Evolutionary conservation across 2,329 filamentous ascomycete species (phyloP).

Genomic region (Thermoascus crustaceus): DNA sequence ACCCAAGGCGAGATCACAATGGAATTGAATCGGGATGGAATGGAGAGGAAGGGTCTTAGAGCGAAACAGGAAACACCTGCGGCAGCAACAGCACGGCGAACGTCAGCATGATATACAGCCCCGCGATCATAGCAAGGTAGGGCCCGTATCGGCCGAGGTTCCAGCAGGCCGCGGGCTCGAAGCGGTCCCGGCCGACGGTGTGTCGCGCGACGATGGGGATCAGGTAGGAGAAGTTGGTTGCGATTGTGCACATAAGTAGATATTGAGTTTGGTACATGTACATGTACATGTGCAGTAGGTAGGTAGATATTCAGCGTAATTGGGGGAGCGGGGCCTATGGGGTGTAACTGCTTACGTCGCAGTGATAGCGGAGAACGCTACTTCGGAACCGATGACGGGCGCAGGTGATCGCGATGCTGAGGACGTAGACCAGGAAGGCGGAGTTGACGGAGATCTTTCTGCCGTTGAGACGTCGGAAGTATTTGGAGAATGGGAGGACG

Average conservation of each 20-base stretch:
- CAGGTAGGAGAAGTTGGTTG: slow-evolving; percentile 32
- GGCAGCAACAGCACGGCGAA: slow-evolving; percentile 31
- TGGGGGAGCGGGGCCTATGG: background rate
- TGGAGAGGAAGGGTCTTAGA: no score
- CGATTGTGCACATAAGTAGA: slow-evolving; percentile 26
- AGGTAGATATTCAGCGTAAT: no score
- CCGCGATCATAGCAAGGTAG: slow-evolving; percentile 20
- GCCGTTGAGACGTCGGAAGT: slow-evolving; percentile 25
- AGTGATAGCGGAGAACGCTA: slow-evolving; percentile 32
- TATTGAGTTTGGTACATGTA: no score
- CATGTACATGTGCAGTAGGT: no score
- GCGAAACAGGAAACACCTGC: slow-evolving; percentile 31
- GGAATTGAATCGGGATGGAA: no score
- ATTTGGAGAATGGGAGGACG: slow-evolving; percentile 30
- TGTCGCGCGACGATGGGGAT: slow-evolving; percentile 34
- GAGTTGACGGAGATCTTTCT: slow-evolving; percentile 31
- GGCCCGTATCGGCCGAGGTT: slow-evolving; percentile 24
- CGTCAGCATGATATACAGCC: slow-evolving; percentile 27
- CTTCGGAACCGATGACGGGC: slow-evolving; percentile 30
- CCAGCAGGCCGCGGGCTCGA: slow-evolving; percentile 28
- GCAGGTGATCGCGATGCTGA: slow-evolving; percentile 26
- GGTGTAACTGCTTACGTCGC: slow-evolving; percentile 18
- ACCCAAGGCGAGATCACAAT: no score
- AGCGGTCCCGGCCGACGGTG: slow-evolving; percentile 27
- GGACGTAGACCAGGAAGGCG: slow-evolving; percentile 23